Evolutionary conservation across 371 early-diverging fungal genomes (phyloP).

Genomic region (Circinella umbellata): DNA sequence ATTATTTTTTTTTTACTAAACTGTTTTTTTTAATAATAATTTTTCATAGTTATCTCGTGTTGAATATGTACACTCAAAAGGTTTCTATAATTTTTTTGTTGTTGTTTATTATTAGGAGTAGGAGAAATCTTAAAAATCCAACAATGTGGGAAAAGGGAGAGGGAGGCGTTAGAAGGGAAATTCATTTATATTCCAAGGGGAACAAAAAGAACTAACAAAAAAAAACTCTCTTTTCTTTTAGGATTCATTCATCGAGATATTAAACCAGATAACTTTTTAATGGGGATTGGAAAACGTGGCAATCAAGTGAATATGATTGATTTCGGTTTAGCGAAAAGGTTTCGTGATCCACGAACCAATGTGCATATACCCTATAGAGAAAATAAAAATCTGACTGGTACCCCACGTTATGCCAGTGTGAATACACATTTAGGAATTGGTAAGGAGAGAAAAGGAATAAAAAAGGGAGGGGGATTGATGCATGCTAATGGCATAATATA

Average conservation of each 20-base stretch:
- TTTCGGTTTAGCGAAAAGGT: constrained; percentile 99
- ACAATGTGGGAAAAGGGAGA: too few species aligned
- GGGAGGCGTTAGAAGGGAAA: not conserved
- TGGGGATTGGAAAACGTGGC: constrained; percentile 94
- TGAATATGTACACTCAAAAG: constrained; percentile 97
- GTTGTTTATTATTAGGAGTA: not conserved
- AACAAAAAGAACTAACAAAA: not conserved
- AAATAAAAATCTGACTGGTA: constrained; percentile 99
- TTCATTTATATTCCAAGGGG: too few species aligned
- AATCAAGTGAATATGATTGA: constrained; percentile 99
- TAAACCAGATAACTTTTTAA: constrained; percentile 99
- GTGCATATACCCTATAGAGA: constrained; percentile 97
- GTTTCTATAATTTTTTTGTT: constrained; percentile 5
- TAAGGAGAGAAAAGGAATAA: too few species aligned
- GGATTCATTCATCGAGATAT: constrained; percentile 83
- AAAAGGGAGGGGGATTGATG: constrained; percentile 34
- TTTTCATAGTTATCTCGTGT: constrained; percentile 88
- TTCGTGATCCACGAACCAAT: constrained; percentile 92
- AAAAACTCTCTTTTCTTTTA: not conserved
- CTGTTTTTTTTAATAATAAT: not conserved
- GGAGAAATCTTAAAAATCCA: too few species aligned
- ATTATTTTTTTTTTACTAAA: too few species aligned
- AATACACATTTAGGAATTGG: constrained; percentile 98
- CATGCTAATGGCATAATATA: not conserved
- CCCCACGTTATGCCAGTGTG: constrained; percentile 98